Base-by-base conservation (phyloP, 805 yeast species). In the Ogataea trehaloabstinens region DNA sequence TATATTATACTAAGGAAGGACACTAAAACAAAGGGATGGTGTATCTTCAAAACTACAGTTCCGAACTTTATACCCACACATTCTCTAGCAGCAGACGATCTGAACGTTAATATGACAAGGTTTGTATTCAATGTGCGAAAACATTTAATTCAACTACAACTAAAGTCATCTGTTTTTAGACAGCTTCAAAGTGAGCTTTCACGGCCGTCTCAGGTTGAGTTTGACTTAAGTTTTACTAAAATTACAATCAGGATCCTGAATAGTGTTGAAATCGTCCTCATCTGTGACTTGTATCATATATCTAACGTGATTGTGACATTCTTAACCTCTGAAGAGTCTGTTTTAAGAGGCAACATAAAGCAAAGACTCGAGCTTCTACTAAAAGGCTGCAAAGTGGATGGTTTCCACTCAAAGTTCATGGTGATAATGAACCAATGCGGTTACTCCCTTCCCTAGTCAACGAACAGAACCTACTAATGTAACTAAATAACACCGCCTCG, bases 1-100 rank as follows among this genome's bases (percentile, higher is more conserved):
- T 76, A 76, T 50, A 63, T 71, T 12, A 75, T 76, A 3, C 55
- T 76, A 30, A 47, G 51, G 16, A 52, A 42, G 31, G 34, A 36
- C 2, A 38, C 38, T 7, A 60, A 59, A 31, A 60, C 51, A 34
- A 46, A 50, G 15, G 48, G 51, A 15, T 63, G 67, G 67, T 40
- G 33, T 17, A 27, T 63, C 2, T 63, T 58, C 46, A 63, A 61
- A 36, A 59, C 66, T 10, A 64, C 69, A 6, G 25, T 63, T 3
- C 68, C 69, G 1, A 53, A 47, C 17, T 63, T 53, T 37, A 40
- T 64, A 13, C 61, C 63, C 5, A 30, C 59, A 19, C 38, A 47
- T 11, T 28, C 51, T 5, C 25, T 60, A 3, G 56, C 61, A 2
- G 10, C 24, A 1, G 42, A 53, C 31, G 53, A 55, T 45, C 34